Base-by-base conservation (phyloP, 1,284 basidiomycete species). In the Phaffia rhodozyma region DNA sequence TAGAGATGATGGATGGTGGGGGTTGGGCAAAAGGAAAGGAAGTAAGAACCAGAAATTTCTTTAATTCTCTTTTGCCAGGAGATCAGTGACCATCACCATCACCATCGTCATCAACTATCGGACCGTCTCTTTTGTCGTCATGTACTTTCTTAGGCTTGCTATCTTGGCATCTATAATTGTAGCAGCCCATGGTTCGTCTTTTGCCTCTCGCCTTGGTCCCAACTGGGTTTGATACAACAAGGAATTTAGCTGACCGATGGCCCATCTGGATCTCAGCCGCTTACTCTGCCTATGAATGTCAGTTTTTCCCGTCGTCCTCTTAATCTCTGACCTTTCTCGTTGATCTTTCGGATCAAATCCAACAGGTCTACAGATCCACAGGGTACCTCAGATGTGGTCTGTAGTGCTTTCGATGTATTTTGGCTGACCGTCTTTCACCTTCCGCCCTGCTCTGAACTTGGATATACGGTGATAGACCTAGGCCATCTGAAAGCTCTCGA, bases 271-370 rank as follows among this genome's bases (percentile, higher is more conserved):
- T 20, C 50, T 13, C 61, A 62, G 61, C 61, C 32, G 61, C 61
- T 25, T 62, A 56, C 30, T 62, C 61, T 1, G 52, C 61, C 3
- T 62, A 62, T 18, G 61, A 62, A 43, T 48, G 61, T 62, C 27
- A 29, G 61, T 9, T 3, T 16, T 11, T 38, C 23, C n/a, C 4
- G 34, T 34, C 50, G 18, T 27, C 18, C 4, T 49, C 5, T 25
- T 54, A 23, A 43, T 21, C 23, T 21, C 1, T 38, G 16, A 18
- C 16, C 30, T 27, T 23, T 51, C 49, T n/a, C 9, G 34, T 3
- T 23, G 1, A 0, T 27, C 16, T 43, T 53, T 29, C 2, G 38
- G 16, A 7, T 43, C 38, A 43, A 43, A 11, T 16, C 5, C 38
- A 43, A 43, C 2, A 16, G 2, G 5, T 43, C 38, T 2, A 16